Evolutionary conservation across 306 rosid genomes (phyloP), one percentile per base, ranked within the genome.

Genomic region (Fragaria nilgerrensis): DNA sequence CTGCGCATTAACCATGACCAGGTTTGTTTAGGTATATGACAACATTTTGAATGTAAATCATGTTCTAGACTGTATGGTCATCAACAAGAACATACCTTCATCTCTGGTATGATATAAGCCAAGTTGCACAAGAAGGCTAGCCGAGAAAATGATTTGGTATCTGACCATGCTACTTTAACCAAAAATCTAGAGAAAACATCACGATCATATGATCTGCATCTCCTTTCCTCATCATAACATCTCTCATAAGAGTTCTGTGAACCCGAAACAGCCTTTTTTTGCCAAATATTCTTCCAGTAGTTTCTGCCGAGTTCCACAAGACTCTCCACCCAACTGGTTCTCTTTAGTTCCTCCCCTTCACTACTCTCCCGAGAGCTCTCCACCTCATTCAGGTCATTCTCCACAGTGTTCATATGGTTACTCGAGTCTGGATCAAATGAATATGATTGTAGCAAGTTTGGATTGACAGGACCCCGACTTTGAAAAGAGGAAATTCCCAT

Each of bases 291-390:
- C 77, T 82, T 82, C 97, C 96, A 92, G 17, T 74, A 88, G 62
- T 87, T 87, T 78, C 94, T 83, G 61, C 27, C 25, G 43, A 95
- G 81, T 68, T 90, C 91, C 90, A 88, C 23, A 70, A 90, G 88
- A 85, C 95, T 89, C 83, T 85, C 91, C 41, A 95, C 74, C 96
- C 97, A 92, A 52, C 89, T 92, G 22, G 91, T 84, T 83, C 91
- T 89, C 74, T 84, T 85, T 39, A 69, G 77, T 52, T 74, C 81
- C 39, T 81, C 86, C 36, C 72, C 94, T 73, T 67, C 82, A 41
- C 49, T 32, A 29, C 65, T 41, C 66, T 77, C 86, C 59, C 39
- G 79, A 64, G 5, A 59, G 55, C 56, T 78, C 77, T 77, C 77
- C 68, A 20, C 67, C 44, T 43, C 11, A 52, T 34, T 37, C 36